Conservation (phyloP, 2,329 filamentous ascomycete species). For the Ophiocordyceps robertsii region DNA sequence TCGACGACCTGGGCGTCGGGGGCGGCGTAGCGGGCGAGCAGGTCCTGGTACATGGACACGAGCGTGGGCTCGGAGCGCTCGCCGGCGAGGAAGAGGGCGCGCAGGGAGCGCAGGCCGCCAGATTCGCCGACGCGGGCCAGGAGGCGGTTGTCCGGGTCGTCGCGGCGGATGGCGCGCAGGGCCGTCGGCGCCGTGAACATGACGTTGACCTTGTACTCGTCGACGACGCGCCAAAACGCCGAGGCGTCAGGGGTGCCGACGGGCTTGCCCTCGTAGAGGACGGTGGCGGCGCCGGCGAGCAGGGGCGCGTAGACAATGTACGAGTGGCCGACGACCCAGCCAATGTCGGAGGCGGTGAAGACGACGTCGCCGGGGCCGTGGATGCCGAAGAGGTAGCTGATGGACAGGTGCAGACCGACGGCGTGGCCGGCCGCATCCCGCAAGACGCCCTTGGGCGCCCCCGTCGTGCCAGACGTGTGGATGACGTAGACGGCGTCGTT, state of each 20-base stretch:
- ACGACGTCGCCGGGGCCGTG: constrained; percentile 68
- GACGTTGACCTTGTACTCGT: constrained; percentile 72
- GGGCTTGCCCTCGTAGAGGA: constrained; percentile 90
- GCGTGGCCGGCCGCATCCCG: constrained; percentile 77
- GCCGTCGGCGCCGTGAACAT: constrained; percentile 83
- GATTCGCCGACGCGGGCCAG: constrained; percentile 50
- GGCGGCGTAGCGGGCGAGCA: constrained; percentile 54
- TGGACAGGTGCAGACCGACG: constrained; percentile 70
- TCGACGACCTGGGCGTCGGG: constrained; percentile 42
- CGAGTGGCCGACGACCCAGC: constrained; percentile 58
- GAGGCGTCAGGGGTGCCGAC: constrained; percentile 78
- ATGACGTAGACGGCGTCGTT: constrained; percentile 81
- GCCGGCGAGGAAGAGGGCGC: constrained; percentile 72
- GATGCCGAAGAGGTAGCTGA: constrained; percentile 72
- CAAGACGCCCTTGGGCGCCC: constrained; percentile 69
- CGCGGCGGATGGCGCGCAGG: constrained; percentile 72
- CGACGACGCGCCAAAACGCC: constrained; percentile 76
- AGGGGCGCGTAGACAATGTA: constrained; percentile 87
- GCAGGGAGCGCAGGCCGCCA: constrained; percentile 58
- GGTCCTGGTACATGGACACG: constrained; percentile 63
- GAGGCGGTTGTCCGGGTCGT: constrained; percentile 61
- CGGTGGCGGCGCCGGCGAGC: constrained; percentile 69
- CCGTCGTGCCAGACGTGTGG: constrained; percentile 76
- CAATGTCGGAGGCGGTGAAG: constrained; percentile 71
- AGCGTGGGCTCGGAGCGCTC: constrained; percentile 84